A percentile compares a stretch with the other conserved stretches of the same genome.
These are phyloP conservation scores for Trametes villosa DNA, from an alignment of 768 basidiomycete genomes.

Conservation along the genomic window DNA sequence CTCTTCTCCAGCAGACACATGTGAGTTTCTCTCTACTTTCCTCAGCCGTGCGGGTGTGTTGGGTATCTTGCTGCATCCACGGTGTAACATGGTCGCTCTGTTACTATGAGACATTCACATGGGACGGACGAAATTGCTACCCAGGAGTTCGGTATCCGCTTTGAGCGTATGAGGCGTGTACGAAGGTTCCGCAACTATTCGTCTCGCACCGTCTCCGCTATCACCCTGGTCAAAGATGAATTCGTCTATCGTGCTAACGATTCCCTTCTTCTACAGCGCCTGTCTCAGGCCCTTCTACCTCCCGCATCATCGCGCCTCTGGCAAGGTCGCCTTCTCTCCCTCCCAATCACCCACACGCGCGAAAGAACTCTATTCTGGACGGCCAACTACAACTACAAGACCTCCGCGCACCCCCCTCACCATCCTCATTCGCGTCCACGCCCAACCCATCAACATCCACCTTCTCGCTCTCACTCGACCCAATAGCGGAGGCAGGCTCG, in stretches of 20 bases:
- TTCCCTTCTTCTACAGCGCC: background rate
- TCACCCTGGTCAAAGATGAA: too few relatives aligned
- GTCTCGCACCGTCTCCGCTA: too few relatives aligned
- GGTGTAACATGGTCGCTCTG: too few relatives aligned
- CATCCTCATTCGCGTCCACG: constrained; percentile 27
- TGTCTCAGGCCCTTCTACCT: constrained; percentile 18
- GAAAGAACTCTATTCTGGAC: constrained; percentile 71
- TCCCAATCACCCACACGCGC: constrained; percentile 74
- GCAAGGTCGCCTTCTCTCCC: constrained; percentile 48
- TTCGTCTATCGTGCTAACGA: background rate
- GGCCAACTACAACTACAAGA: constrained; percentile 44
- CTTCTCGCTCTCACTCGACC: constrained; percentile 40
- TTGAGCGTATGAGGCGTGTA: too few relatives aligned
- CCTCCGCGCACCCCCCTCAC: constrained; percentile 18
- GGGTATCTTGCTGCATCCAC: too few relatives aligned
- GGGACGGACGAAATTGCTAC: too few relatives aligned
- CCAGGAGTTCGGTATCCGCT: too few relatives aligned
- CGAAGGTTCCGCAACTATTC: too few relatives aligned
- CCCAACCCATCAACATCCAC: constrained; percentile 37
- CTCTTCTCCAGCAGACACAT: background rate
- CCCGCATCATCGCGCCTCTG: constrained; percentile 44
- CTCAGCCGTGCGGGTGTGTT: background rate
- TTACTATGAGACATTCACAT: too few relatives aligned
- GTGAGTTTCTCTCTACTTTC: constrained; percentile 1
- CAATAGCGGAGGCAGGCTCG: constrained; percentile 36